Evolutionary conservation across 208 protist genomes (phyloP).

Genomic region (Trypanosoma lewisi): DNA sequence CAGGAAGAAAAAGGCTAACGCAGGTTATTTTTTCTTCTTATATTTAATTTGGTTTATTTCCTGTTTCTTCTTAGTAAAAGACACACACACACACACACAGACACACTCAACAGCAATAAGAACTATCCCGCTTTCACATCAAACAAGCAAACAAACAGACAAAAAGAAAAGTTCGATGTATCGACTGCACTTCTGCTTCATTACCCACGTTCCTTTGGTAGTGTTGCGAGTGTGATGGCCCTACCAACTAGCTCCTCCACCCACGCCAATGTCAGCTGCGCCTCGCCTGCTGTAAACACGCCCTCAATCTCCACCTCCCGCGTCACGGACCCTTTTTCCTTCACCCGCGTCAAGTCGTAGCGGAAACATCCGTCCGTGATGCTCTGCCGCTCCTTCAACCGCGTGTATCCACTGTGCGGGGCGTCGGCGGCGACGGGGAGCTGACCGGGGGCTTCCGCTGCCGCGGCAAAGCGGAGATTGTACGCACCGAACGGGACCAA

Average conservation of each 20-base stretch:
- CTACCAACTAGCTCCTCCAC: conserved; percentile 44
- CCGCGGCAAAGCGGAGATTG: conserved; percentile 67
- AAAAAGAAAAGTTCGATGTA: not conserved
- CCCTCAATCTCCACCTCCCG: conserved; percentile 82
- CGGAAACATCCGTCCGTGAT: conserved; percentile 38
- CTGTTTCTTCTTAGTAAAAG: no score
- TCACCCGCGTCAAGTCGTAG: conserved; percentile 70
- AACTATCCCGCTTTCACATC: no score
- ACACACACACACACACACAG: not conserved
- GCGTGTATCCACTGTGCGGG: conserved; percentile 27
- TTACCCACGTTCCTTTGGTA: no score
- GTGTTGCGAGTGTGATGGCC: conserved; percentile 29
- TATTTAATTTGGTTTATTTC: no score
- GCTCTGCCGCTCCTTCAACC: conserved; percentile 53
- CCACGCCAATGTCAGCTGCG: conserved; percentile 48
- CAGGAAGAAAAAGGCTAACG: not conserved
- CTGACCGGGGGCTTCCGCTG: conserved; percentile 19
- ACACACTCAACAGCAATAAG: not conserved
- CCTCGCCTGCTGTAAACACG: conserved; percentile 28
- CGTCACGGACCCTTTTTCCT: conserved; percentile 8
- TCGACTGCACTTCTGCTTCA: conserved; percentile 8
- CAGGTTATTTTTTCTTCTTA: not conserved
- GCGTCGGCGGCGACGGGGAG: not conserved
- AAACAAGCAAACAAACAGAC: not conserved
- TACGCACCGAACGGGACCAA: conserved; percentile 48